Conservation (phyloP, 2,329 filamentous ascomycete species). For the Taxawa tesnikishii region DNA sequence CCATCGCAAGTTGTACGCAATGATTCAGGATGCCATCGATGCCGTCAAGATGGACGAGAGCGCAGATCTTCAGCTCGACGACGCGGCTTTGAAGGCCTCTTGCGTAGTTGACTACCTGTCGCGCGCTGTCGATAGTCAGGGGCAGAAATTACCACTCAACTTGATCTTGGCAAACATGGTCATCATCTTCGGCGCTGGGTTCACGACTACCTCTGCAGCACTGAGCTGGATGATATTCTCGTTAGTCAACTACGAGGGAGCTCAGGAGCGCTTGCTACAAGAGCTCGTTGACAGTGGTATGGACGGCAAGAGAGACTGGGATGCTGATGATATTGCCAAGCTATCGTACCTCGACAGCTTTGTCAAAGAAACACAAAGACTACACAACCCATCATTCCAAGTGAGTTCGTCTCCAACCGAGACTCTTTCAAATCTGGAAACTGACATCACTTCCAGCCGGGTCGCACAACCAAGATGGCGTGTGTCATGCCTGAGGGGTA, state of each 20-base stretch:
- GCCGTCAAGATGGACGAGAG: slow-evolving; percentile 21
- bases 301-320: slow-evolving; percentile 21
- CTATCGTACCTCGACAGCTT: slow-evolving; percentile 44
- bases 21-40: slow-evolving; percentile 27
- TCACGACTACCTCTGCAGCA: slow-evolving; percentile 47
- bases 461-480: slow-evolving; percentile 43
- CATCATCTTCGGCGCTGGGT: slow-evolving; percentile 45
- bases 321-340: slow-evolving; percentile 23
- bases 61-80: slow-evolving; percentile 22
- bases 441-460: no score
- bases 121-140: slow-evolving; percentile 41
- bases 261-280: slow-evolving; percentile 45
- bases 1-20: slow-evolving; percentile 19
- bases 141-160: slow-evolving; percentile 38
- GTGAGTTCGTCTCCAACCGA: no score
- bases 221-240: slow-evolving; percentile 47
- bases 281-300: slow-evolving; percentile 36
- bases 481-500: slow-evolving; percentile 49
- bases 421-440: no score
- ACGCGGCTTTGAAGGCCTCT: slow-evolving; percentile 23
- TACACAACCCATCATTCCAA: slow-evolving; percentile 49
- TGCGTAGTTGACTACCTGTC: slow-evolving; percentile 36
- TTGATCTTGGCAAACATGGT: slow-evolving; percentile 31
- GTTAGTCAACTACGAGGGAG: slow-evolving; percentile 40
- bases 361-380: slow-evolving; percentile 49